Conservation (phyloP, 176 grass and related monocot species). For the Avena sativa region DNA sequence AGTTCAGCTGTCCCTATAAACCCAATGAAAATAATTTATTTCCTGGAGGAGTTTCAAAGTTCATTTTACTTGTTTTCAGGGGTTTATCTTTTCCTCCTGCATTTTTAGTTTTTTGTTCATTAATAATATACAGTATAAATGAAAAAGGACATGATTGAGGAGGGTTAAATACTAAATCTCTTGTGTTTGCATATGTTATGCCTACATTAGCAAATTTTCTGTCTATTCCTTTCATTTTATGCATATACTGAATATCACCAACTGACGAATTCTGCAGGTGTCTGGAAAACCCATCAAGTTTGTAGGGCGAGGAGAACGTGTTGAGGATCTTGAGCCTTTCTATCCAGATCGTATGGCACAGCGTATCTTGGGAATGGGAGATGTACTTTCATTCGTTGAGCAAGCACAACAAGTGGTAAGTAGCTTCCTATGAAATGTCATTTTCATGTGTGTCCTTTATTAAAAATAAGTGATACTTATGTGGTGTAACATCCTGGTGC, state of each 20-base stretch:
- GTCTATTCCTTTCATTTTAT: slow-evolving; percentile 9
- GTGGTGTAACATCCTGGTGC: slow-evolving; percentile 35
- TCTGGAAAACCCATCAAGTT: slow-evolving; percentile 97
- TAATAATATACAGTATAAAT: slow-evolving; percentile 7
- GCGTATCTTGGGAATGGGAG: slow-evolving; percentile 94
- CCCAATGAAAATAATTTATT: slow-evolving; percentile 3
- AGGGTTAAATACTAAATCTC: slow-evolving; percentile 31
- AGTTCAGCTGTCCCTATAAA: not conserved
- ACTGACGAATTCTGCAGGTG: slow-evolving; percentile 52
- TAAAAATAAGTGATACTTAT: slow-evolving; percentile 14
- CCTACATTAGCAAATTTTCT: not conserved
- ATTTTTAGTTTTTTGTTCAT: not conserved
- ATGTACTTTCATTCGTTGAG: slow-evolving; percentile 98
- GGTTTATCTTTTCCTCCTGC: slow-evolving; percentile 13
- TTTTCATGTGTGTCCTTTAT: slow-evolving; percentile 30
- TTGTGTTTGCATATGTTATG: not conserved
- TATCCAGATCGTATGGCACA: slow-evolving; percentile 97
- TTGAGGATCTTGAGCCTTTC: slow-evolving; percentile 95
- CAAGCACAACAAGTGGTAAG: slow-evolving; percentile 96
- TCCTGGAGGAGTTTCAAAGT: not conserved
- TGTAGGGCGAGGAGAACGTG: slow-evolving; percentile 83
- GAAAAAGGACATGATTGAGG: not conserved
- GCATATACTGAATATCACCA: slow-evolving; percentile 20
- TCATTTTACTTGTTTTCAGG: slow-evolving; percentile 20
- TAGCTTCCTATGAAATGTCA: slow-evolving; percentile 15